Evolutionary conservation across 2,329 filamentous ascomycete species (phyloP).

Genomic region (Nemania sp.): DNA sequence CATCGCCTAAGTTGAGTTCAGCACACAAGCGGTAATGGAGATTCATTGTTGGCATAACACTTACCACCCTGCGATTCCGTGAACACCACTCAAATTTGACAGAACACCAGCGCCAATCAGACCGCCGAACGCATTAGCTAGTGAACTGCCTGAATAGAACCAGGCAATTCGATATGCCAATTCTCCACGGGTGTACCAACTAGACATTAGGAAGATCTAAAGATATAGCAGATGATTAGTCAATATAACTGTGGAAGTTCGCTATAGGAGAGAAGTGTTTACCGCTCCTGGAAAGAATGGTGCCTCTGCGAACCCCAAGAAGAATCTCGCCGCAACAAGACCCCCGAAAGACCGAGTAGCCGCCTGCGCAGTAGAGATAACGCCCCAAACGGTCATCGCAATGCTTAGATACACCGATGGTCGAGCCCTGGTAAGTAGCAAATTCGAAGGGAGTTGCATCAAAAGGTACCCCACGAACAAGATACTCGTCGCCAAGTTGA

Average conservation of each 20-base stretch:
- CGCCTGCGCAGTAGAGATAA: conserved; percentile 59
- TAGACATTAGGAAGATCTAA: conserved; percentile 58
- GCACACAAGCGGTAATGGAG: neutral
- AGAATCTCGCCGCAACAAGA: conserved; percentile 61
- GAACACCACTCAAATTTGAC: conserved; percentile 54
- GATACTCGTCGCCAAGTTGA: conserved; percentile 66
- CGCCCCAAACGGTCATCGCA: conserved; percentile 56
- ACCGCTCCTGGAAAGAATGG: conserved; percentile 63
- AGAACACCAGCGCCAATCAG: conserved; percentile 63
- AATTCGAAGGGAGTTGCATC: conserved; percentile 72
- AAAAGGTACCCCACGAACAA: conserved; percentile 70
- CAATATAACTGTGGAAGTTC: neutral
- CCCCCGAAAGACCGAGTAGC: conserved; percentile 57
- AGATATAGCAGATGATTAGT: conserved; percentile 16
- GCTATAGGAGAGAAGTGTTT: neutral
- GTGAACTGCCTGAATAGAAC: conserved; percentile 60
- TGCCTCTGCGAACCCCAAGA: conserved; percentile 62
- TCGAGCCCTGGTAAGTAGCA: conserved; percentile 65
- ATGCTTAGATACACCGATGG: conserved; percentile 66
- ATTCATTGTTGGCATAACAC: conserved; percentile 6
- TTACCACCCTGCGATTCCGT: conserved; percentile 56
- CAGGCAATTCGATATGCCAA: conserved; percentile 60
- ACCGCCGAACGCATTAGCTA: conserved; percentile 65
- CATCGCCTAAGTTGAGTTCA: conserved; percentile 46
- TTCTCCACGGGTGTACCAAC: conserved; percentile 59